Base-by-base conservation (phyloP, 805 yeast genomes). In the Suhomyces vadensis region DNA sequence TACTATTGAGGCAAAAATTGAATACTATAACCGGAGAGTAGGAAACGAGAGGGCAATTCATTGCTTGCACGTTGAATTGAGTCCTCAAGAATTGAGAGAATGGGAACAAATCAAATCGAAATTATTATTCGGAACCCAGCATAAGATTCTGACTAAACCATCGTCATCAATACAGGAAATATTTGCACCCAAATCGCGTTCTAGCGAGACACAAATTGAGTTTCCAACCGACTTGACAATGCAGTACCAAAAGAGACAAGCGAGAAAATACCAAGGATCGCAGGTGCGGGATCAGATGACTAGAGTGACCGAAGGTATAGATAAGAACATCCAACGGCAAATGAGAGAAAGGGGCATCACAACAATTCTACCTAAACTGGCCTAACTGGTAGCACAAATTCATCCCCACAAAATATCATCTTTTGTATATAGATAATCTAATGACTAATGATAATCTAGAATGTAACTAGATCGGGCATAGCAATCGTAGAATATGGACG, bases 231-330 rank as follows among this genome's bases (percentile, higher is more conserved):
- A 31, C 11, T 26, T 38, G 17, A 21, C 42, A 10, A 16, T 16
- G 6, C 24, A 21, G 31, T 40, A 47, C 35, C 39, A 22, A 9
- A 22, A 26, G 35, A 31, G n/a, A 16, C 49, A 50, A 26, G 26
- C 22, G 17, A 37, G 37, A 17, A 45, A 45, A 23, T 43, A 25
- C 24, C 25, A 22, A n/a, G 29, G 39, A 6, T 37, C 40, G 17
- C 41, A 43, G 6, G 22, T 22, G 21, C 47, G 48, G 36, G 48
- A 46, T 7, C 44, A 58, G 1, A 42, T 61, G 37, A 39, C 36
- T 14, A 52, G 63, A 46, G 46, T 64, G 19, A 51, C 47, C 35
- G 42, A 50, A 19, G 67, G 64, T 26, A 54, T 63, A 9, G 47
- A 48, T 21, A 58, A 55, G 40, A 46, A 48, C 39, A 47, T 51